Evolutionary conservation across 1,139 yeast genomes (phyloP), one percentile per base, ranked within the genome.

Genomic region (Magnusiomyces clavatus): DNA sequence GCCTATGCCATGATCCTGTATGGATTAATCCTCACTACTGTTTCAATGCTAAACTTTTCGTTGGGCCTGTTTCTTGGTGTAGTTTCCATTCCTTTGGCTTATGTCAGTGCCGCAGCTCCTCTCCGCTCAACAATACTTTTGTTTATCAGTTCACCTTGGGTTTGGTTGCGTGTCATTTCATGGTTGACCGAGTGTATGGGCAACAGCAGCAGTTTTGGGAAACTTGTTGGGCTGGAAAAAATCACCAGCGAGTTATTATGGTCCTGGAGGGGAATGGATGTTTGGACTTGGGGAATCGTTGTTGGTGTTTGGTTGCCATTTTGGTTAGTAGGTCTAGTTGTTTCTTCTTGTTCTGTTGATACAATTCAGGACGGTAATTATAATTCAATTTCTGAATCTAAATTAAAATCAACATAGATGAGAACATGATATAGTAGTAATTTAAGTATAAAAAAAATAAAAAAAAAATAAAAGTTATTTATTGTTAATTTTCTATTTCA

Each of bases 251-350:
- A 81, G 1, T 70, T 87, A 29, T 66, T 82, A 14, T 72, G 77
- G 31, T 80, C 89, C 1, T 86, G 92, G 86, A 65, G 72, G 38
- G 80, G 82, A 40, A 70, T 86, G 52, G 86, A 84, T 57, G 83
- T 86, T 56, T 88, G 96, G 94, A 86, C 96, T 0, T 88, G 96
- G 95, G 77, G 79, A 54, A 78, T 87, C 19, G 67, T 89, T 3
- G 73, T 81, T 48, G 71, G 84, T 43, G 84, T 89, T 0, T 89
- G 96, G 96, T 69, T 83, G 48, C 95, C 97, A 1, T 76, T 82
- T 1, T 90, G 97, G 97, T 53, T 81, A 1, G 68, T 77, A 24
- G 71, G 79, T 17, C 74, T 79, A 1, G 50, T 73, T n/a, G 69
- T 68, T 3, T 61, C 59, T 14, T 12, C 35, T 24, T 20, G 20